These are phyloP conservation scores for Prosopis cineraria DNA, from an alignment of 306 rosid genomes.

Conservation along the genomic window DNA sequence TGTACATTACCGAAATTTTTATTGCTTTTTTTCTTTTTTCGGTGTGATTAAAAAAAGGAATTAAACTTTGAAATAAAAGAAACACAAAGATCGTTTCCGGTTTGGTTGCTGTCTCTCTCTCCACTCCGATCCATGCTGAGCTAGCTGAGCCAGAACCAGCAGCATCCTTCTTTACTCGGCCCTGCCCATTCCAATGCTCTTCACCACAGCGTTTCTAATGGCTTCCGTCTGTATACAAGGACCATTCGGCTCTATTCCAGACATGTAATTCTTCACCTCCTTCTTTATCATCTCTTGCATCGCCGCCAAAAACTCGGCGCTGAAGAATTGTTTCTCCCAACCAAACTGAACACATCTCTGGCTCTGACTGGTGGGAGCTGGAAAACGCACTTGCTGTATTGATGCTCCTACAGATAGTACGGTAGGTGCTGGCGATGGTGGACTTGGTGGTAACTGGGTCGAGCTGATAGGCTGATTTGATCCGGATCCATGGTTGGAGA, in stretches of 20 bases:
- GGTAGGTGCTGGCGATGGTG: background rate
- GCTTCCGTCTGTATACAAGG: conserved; percentile 56
- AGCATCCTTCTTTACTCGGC: conserved; percentile 41
- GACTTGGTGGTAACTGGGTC: conserved; percentile 8
- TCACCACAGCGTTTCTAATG: conserved; percentile 58
- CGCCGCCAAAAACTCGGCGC: conserved; percentile 57
- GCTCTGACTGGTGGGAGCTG: background rate
- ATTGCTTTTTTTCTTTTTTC: conserved; percentile 29
- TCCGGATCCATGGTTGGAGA: conserved; percentile 21
- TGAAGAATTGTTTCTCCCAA: conserved; percentile 58
- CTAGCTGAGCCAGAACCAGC: conserved; percentile 7
- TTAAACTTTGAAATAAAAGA: conserved; percentile 8
- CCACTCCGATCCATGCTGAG: background rate
- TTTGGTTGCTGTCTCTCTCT: background rate
- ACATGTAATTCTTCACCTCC: conserved; percentile 80
- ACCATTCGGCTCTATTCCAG: conserved; percentile 69
- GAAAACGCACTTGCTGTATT: background rate
- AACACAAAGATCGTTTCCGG: conserved; percentile 20
- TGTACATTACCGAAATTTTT: conserved; percentile 60
- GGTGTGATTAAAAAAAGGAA: background rate
- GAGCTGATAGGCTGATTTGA: conserved; percentile 25
- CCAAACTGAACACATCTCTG: conserved; percentile 18
- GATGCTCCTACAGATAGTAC: background rate
- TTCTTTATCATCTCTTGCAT: conserved; percentile 84
- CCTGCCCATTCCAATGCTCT: conserved; percentile 61